Conservation (phyloP, 2,329 filamentous ascomycete genomes). For the Botrytis porri region DNA sequence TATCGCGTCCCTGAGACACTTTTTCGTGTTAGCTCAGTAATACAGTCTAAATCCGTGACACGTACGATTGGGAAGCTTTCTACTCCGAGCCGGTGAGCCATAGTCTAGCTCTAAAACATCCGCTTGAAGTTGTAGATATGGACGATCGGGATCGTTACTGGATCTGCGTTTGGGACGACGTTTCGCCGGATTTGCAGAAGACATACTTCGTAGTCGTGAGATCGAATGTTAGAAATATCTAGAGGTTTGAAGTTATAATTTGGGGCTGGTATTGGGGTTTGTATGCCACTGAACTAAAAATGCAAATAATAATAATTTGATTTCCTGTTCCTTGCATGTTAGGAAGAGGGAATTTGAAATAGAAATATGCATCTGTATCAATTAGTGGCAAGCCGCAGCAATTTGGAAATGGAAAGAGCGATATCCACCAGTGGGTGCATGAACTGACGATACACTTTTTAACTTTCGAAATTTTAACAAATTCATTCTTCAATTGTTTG, state of each 20-base stretch:
- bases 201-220: neutral
- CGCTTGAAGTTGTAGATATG: neutral
- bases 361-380: neutral
- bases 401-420: neutral
- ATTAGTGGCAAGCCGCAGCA: neutral
- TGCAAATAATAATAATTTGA: neutral
- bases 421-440: neutral
- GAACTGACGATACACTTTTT: too few species aligned
- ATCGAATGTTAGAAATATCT: neutral
- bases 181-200: neutral
- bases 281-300: neutral
- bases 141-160: neutral
- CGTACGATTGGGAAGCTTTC: neutral
- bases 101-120: neutral
- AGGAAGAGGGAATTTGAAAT: neutral
- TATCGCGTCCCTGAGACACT: neutral
- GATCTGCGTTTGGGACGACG: neutral
- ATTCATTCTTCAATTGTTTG: too few species aligned
- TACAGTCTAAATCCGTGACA: neutral
- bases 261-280: neutral
- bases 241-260: neutral
- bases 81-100: neutral
- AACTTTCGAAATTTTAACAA: too few species aligned
- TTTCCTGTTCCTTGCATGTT: neutral
- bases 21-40: neutral